Evolutionary conservation across 352 stramenopile genomes (phyloP), one percentile per base, ranked within the genome.

Genomic region (Phytophthora quininea): DNA sequence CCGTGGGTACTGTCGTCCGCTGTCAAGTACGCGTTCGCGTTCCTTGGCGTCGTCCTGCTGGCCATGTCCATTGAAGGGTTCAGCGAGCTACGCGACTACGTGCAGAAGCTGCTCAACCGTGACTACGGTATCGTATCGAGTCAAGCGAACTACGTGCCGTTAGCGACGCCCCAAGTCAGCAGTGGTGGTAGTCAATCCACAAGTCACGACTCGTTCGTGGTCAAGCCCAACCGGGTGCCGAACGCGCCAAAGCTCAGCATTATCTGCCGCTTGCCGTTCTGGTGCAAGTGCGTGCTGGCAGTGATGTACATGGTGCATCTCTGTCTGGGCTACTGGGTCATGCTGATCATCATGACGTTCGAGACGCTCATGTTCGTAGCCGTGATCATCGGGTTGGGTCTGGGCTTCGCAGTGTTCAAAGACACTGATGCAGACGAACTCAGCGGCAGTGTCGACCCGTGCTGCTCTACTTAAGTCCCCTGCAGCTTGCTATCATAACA

Each of bases 331-430:
- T 95, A 95, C 77, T 89, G 85, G 46, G 62, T 92, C 70, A 95
- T 95, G 87, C 73, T 95, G n/a, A 54, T 95, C 46, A 86, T 92
- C 55, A 95, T 95, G 87, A 89, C 86, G 62, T 95, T 89, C 73
- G 87, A 95, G 74, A 87, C 78, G 15, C 64, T 88, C n/a, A 77
- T 95, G 57, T 95, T 95, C 65, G 53, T 92, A 37, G 85, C 85
- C 7, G 84, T 91, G 7, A 83, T 93, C 48, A 45, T 95, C 8
- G 87, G 87, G 1, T 69, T 94, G 15, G 86, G 84, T 4, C 47
- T 88, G 31, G 86, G 86, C 50, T 94, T 95, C 60, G 77, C 82
- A 51, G 63, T 93, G 56, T 95, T 95, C 57, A 95, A 95, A 64
- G 84, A 95, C 69, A 92, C 84, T 0, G 85, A 95, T 38, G 77